Conservation (phyloP, 768 basidiomycete species). For the Cytidiella melzeri region DNA sequence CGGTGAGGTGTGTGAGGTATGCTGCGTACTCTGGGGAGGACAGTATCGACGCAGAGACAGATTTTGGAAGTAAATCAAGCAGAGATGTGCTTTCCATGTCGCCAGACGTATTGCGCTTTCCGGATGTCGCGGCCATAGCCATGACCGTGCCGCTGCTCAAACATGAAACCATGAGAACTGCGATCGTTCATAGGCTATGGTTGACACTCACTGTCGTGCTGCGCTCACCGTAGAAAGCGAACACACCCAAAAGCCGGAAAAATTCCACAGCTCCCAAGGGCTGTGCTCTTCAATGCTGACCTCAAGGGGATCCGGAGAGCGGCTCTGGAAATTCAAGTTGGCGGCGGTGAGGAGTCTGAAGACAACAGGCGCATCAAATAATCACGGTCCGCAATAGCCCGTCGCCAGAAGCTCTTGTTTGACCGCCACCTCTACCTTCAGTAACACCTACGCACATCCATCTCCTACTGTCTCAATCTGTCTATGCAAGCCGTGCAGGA, state of each 20-base stretch:
- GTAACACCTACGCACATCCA: not conserved
- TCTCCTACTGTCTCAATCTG: not conserved
- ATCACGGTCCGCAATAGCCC: too few species aligned
- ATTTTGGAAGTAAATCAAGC: not conserved
- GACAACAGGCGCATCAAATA: too few species aligned
- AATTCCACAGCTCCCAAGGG: too few species aligned
- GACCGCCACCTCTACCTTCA: constrained; percentile 2
- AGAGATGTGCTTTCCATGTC: not conserved
- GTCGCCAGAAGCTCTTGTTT: too few species aligned
- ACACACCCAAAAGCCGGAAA: too few species aligned
- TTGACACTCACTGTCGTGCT: too few species aligned
- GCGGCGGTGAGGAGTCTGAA: too few species aligned
- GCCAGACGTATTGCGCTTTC: not conserved
- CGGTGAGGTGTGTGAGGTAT: constrained; percentile 64
- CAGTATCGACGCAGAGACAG: constrained; percentile 3
- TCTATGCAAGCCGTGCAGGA: constrained; percentile 48
- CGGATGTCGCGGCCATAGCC: not conserved
- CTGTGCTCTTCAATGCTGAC: too few species aligned
- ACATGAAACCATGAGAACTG: too few species aligned
- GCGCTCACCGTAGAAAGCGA: too few species aligned
- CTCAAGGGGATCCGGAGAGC: too few species aligned
- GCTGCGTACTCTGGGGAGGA: constrained; percentile 22
- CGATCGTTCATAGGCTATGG: not conserved
- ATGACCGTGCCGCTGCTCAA: not conserved
- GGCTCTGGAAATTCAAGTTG: too few species aligned